Evolutionary conservation across 179 eudicot species (phyloP), one percentile per base, ranked within the genome.

Genomic region (Heliamphora pulchella): DNA sequence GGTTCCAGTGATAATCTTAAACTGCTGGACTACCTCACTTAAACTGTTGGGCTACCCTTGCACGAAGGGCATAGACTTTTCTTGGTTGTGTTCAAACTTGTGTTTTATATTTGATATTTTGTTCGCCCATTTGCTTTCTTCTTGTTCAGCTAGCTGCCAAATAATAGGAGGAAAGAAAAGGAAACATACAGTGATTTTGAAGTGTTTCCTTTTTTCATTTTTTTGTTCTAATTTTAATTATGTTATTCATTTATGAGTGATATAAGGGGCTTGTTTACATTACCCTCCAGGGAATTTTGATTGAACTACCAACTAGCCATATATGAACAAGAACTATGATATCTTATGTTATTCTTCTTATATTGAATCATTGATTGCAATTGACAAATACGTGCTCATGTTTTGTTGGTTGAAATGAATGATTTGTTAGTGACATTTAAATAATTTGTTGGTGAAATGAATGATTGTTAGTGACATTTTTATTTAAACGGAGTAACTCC

Each of bases 201-300:
- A 76, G 53, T 69, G 18, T 57, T 55, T 78, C 5, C 17, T 58
- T 55, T 63, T 46, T 66, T 10, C 73, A 13, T 18, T n/a, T 53
- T 74, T 63, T 44, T 74, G 6, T 46, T 31, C 31, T 31, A 31
- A 31, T 31, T 31, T 31, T 31, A 31, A 31, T 31, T 31, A 31
- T 31, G 31, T 31, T 31, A 31, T 31, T 31, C 31, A 31, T 44
- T 54, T 78, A 10, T 57, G 71, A 82, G 79, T 82, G 81, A 54
- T 79, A 31, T 5, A 57, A 55, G 79, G 81, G 81, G 62, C 69
- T 78, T 79, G 74, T 78, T 71, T 78, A 67, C 71, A 74, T 79
- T 73, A 44, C 74, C 79, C 55, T 78, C 8, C 7, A 9, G 64
- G 76, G 71, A 31, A 76, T 81, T 77, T 77, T 77, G 80, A 31